Evolutionary conservation across 1,139 yeast species (phyloP), one percentile per base, ranked within the genome.

Genomic region (Hansenula sp.): DNA sequence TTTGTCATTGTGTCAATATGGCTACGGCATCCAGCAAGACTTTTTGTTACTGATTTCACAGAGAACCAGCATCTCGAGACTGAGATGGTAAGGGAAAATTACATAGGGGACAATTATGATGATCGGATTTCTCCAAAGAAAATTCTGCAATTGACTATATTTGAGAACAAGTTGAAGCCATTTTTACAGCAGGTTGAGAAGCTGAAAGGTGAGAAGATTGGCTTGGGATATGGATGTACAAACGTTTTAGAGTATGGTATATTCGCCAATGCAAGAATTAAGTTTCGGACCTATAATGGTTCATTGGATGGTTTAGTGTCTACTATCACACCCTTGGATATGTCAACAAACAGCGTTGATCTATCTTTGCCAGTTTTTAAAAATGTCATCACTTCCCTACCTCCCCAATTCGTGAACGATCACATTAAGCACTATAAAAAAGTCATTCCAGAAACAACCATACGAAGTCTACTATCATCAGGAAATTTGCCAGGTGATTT

Each of bases 11-110:
- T 38, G 9, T 29, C 41, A 1, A 4, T 38, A 2, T 18, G 17
- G 13, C 10, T 22, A 4, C 26, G 29, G 10, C 4, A 10, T 1
- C 36, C 30, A 2, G 6, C 18, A 6, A 18, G 42, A 13, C 11
- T 47, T 3, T 36, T 20, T 21, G 47, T 48, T 11, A 47, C 52
- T 1, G 54, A 50, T 20, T 37, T 47, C 38, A 42, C 52, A 2
- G 6, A 36, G 6, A 50, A 48, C 37, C 26, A 28, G 4, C 8
- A 21, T 2, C 29, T 45, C 13, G 34, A 16, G 9, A 13, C 37
- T 2, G 19, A n/a, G 1, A 39, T 21, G 17, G n/a, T 20, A 24
- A 18, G 19, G 11, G 36, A 43, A 12, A 29, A 32, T 17, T 32
- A 17, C 21, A 35, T 46, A 2, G 44, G 46, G 3, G 16, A 22